Conservation (phyloP, 371 early-diverging fungal species). For the Mucor ambiguus region DNA sequence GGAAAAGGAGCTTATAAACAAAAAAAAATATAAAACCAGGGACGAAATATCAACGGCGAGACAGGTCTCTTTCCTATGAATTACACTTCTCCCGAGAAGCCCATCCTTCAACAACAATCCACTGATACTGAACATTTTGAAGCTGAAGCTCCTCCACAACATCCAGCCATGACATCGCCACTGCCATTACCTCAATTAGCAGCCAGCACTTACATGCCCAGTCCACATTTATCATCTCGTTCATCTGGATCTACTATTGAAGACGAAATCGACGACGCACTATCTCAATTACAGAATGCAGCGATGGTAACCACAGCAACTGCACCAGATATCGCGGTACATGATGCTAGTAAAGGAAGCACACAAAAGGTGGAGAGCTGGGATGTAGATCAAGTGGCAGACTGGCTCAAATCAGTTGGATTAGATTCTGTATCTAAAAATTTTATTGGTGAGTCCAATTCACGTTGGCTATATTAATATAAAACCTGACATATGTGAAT, state of each 20-base stretch:
- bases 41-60: constrained; percentile 62
- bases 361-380: constrained; percentile 33
- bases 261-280: constrained; percentile 34
- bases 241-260: constrained; percentile 31
- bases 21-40: constrained; percentile 25
- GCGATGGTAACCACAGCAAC: background rate
- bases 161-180: constrained; percentile 1
- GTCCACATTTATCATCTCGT: constrained; percentile 21
- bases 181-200: constrained; percentile 3
- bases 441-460: constrained; percentile 54
- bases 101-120: constrained; percentile 5
- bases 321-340: background rate
- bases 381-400: constrained; percentile 45
- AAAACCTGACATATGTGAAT: constrained; percentile 1
- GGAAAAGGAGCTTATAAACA: background rate
- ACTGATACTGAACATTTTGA: background rate
- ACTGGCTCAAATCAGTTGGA: constrained; percentile 55
- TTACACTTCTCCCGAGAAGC: constrained; percentile 51
- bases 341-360: background rate
- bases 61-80: constrained; percentile 80
- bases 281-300: constrained; percentile 26
- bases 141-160: background rate
- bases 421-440: constrained; percentile 54
- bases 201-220: constrained; percentile 9
- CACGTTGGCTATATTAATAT: background rate